Conservation (phyloP, 2,329 filamentous ascomycete species). For the Pestalotiopsis sp. region DNA sequence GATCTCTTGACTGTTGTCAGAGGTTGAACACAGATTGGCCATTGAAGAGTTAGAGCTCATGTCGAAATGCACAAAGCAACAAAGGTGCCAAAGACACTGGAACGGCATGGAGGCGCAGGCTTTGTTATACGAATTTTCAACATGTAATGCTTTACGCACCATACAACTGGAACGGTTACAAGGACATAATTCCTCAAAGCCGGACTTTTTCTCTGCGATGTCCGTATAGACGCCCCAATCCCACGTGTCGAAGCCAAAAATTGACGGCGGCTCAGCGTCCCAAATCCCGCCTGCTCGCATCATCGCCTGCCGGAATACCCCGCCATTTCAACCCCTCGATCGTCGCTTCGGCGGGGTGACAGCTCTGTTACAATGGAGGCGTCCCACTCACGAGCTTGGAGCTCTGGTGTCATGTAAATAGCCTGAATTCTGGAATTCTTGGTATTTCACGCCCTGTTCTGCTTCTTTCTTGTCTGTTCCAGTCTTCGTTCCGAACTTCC, state of each 20-base stretch:
- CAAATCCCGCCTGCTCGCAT: not conserved
- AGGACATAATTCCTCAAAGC: not conserved
- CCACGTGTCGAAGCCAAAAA: not conserved
- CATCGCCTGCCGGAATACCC: slow-evolving; percentile 14
- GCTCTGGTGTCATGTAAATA: slow-evolving; percentile 8
- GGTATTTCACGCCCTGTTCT: not conserved
- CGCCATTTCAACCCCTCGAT: slow-evolving; percentile 4
- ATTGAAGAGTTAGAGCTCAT: no score
- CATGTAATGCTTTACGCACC: no score
- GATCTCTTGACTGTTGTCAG: no score
- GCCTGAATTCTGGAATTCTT: slow-evolving; percentile 10
- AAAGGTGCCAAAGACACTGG: no score
- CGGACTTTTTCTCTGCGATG: not conserved
- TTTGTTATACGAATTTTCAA: no score
- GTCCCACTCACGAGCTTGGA: not conserved
- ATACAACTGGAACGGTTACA: no score
- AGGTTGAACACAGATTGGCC: no score
- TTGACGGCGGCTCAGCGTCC: not conserved
- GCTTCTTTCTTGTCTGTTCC: not conserved
- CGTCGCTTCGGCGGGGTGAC: not conserved
- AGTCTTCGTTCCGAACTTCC: not conserved
- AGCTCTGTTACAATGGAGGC: not conserved
- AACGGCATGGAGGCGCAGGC: no score
- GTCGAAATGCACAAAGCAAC: no score
- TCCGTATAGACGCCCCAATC: slow-evolving; percentile 13